Evolutionary conservation across 2,329 filamentous ascomycete species (phyloP).

Genomic region (Dissoconium aciculare): DNA sequence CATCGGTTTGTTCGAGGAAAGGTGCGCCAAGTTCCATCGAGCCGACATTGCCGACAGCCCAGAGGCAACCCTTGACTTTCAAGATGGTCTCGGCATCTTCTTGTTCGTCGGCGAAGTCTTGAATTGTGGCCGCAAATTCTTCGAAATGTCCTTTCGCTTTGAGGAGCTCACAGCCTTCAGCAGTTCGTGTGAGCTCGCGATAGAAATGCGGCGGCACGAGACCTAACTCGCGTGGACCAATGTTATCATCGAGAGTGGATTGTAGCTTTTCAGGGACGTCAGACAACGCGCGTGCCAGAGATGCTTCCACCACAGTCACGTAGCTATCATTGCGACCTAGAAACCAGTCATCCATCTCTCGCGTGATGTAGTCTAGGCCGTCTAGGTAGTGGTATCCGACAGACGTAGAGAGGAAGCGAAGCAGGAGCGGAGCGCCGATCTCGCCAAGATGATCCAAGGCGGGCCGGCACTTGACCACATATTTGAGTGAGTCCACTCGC

Average conservation of each 20-base stretch:
- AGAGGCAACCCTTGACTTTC: constrained; percentile 92
- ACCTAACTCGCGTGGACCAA: constrained; percentile 37
- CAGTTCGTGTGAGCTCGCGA: constrained; percentile 78
- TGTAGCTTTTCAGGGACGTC: constrained; percentile 40
- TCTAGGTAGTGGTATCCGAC: constrained; percentile 97
- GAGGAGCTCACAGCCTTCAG: constrained; percentile 79
- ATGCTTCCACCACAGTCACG: constrained; percentile 87
- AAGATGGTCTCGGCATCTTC: constrained; percentile 74
- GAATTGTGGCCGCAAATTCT: constrained; percentile 79
- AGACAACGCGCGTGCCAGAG: constrained; percentile 71
- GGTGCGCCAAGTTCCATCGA: constrained; percentile 95
- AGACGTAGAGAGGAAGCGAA: constrained; percentile 88
- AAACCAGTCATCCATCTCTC: constrained; percentile 99
- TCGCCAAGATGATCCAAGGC: constrained; percentile 91
- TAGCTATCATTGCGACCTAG: constrained; percentile 94
- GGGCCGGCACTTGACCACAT: constrained; percentile 89
- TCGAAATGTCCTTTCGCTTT: constrained; percentile 91
- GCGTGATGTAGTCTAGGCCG: constrained; percentile 93
- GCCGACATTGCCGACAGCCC: constrained; percentile 95
- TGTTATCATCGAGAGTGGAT: constrained; percentile 28
- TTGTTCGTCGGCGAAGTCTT: constrained; percentile 69
- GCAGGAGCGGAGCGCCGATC: constrained; percentile 80
- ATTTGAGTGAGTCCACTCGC: constrained; percentile 76
- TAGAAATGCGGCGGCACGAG: constrained; percentile 93
- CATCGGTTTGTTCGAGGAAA: constrained; percentile 79